Percentiles rank a stretch among this genome's conserved stretches.
These are phyloP conservation scores for Xylariomycetidae sp. DNA, from an alignment of 2,329 filamentous ascomycete species.

Conservation along the genomic window DNA sequence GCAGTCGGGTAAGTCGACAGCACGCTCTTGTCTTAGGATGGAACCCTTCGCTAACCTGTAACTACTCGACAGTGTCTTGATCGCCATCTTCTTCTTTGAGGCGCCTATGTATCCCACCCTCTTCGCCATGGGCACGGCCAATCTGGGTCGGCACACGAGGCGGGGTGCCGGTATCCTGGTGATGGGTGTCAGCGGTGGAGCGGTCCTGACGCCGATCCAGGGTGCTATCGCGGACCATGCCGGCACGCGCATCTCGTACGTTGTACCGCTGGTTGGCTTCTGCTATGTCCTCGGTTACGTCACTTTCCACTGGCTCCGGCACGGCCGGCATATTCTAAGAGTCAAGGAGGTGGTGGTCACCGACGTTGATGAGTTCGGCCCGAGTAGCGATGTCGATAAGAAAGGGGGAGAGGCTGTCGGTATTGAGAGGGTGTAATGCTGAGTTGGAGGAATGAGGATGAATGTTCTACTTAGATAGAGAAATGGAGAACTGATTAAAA, in stretches of 20 bases:
- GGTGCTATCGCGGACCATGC: slow-evolving; percentile 30
- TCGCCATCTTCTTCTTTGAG: slow-evolving; percentile 10
- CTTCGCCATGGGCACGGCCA: slow-evolving; percentile 6
- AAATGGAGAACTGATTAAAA: too few relatives aligned
- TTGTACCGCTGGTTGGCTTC: slow-evolving; percentile 40
- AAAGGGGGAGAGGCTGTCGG: too few relatives aligned
- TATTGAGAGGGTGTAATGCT: too few relatives aligned
- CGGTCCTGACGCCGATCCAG: slow-evolving; percentile 8
- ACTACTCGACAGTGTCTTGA: too few relatives aligned
- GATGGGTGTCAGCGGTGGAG: slow-evolving; percentile 7
- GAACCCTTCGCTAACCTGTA: too few relatives aligned
- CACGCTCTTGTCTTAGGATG: too few relatives aligned
- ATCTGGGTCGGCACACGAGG: slow-evolving; percentile 8
- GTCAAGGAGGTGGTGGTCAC: slow-evolving; percentile 25
- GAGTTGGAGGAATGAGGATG: too few relatives aligned
- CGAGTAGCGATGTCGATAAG: too few relatives aligned
- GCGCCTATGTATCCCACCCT: slow-evolving; percentile 8
- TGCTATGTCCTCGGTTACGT: slow-evolving; percentile 30
- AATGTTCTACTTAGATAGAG: too few relatives aligned
- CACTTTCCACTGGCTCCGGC: slow-evolving; percentile 26
- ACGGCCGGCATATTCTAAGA: slow-evolving; percentile 25
- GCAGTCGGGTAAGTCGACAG: too few relatives aligned
- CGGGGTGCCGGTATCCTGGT: slow-evolving; percentile 9
- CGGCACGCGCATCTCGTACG: slow-evolving; percentile 36
- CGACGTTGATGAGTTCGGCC: too few relatives aligned